Percentiles rank a stretch among this genome's conserved stretches.
Conservation (phyloP, 805 yeast species). For the Nakazawaea wickerhamii region DNA sequence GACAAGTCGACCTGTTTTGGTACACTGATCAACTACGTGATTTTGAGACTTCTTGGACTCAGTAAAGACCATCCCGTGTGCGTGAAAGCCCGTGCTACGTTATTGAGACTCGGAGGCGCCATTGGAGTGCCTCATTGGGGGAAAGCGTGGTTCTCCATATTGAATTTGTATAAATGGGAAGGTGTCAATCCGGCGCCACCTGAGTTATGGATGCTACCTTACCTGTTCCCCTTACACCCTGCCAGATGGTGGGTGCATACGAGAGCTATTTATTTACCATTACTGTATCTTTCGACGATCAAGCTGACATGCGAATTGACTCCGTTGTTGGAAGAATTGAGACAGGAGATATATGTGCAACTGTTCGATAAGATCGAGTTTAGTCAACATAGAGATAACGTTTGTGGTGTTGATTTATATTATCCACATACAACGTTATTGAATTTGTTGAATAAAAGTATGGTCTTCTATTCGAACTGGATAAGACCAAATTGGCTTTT, state of each 20-base stretch:
- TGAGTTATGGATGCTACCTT: conserved; percentile 87
- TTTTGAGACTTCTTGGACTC: conserved; percentile 76
- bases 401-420: conserved; percentile 88
- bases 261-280: conserved; percentile 81
- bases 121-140: conserved; percentile 96
- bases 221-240: conserved; percentile 79
- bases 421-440: conserved; percentile 81
- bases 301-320: conserved; percentile 52
- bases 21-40: conserved; percentile 80
- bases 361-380: conserved; percentile 70
- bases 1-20: conserved; percentile 97
- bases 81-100: conserved; percentile 64
- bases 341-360: conserved; percentile 70
- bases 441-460: conserved; percentile 51
- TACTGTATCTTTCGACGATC: conserved; percentile 72
- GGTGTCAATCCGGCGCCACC: conserved; percentile 99
- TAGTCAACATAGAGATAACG: conserved; percentile 65
- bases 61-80: conserved; percentile 71
- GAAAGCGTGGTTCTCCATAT: conserved; percentile 78
- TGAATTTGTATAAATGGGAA: conserved; percentile 85
- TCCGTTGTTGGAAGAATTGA: conserved; percentile 57
- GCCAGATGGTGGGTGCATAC: conserved; percentile 99
- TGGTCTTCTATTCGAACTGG: conserved; percentile 62
- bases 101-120: conserved; percentile 82
- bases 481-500: conserved; percentile 75